These are phyloP conservation scores for Micractinium sp. DNA, from an alignment of 139 green algal genomes.

Conservation along the genomic window DNA sequence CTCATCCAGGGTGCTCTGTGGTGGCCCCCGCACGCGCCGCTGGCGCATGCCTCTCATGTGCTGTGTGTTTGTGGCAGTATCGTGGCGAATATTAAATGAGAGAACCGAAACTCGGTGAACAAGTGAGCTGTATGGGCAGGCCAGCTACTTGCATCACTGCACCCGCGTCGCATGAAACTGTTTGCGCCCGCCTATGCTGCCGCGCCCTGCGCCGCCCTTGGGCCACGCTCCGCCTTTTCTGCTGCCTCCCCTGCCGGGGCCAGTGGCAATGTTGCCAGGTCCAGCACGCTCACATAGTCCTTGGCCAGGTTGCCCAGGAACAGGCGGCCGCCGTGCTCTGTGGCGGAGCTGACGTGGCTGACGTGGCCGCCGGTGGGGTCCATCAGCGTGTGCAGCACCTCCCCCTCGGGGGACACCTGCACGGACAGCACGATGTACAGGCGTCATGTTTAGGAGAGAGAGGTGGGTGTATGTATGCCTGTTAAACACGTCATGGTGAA, in stretches of 20 bases:
- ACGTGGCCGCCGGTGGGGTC: slow-evolving; percentile 55
- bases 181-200: not conserved
- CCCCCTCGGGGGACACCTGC: slow-evolving; percentile 42
- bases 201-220: not conserved
- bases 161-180: not conserved
- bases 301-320: slow-evolving; percentile 61
- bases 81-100: no score
- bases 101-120: no score
- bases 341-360: slow-evolving; percentile 38
- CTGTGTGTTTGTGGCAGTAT: no score
- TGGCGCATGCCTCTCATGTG: no score
- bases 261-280: not conserved
- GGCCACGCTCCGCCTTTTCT: not conserved
- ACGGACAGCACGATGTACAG: no score
- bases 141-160: not conserved
- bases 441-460: no score
- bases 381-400: slow-evolving; percentile 45
- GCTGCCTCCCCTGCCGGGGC: not conserved
- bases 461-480: no score
- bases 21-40: no score
- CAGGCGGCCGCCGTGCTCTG: slow-evolving; percentile 44
- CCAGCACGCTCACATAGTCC: slow-evolving; percentile 52
- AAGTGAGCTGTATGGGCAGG: not conserved
- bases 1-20: no score
- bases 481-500: no score